These are phyloP conservation scores for Daldinia concentrica DNA, from an alignment of 495 filamentous ascomycete genomes.

Conservation along the genomic window DNA sequence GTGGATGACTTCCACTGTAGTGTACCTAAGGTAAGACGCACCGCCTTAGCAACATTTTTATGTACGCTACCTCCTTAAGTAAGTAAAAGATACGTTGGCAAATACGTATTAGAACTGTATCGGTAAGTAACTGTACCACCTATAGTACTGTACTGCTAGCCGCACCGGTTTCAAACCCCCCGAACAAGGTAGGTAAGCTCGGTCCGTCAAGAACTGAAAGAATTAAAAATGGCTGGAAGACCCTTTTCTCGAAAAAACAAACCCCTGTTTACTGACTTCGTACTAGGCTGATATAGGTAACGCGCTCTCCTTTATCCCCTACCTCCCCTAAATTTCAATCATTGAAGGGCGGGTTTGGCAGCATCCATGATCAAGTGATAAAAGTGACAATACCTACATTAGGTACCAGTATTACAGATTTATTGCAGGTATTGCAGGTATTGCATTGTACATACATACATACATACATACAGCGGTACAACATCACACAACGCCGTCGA, in stretches of 20 bases:
- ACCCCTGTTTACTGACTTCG: constrained; percentile 9
- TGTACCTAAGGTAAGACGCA: constrained; percentile 3
- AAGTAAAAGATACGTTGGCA: constrained; percentile 18
- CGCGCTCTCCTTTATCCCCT: constrained; percentile 45
- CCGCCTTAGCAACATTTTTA: constrained; percentile 8
- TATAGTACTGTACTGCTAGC: neutral
- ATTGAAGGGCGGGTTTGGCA: constrained; percentile 28
- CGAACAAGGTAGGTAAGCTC: constrained; percentile 34
- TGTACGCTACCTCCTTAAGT: too few relatives aligned
- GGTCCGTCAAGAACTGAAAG: constrained; percentile 21
- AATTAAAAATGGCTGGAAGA: constrained; percentile 39
- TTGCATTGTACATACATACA: constrained; percentile 33
- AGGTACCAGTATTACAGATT: neutral
- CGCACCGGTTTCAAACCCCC: constrained; percentile 16
- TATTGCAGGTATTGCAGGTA: constrained; percentile 13
- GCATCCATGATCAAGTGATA: constrained; percentile 21
- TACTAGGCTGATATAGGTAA: constrained; percentile 40
- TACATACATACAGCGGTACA: constrained; percentile 34
- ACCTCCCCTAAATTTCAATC: constrained; percentile 37
- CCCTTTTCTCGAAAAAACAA: constrained; percentile 20
- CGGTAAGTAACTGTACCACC: too few relatives aligned
- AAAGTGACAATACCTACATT: constrained; percentile 13
- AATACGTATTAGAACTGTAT: neutral
- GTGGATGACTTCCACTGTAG: constrained; percentile 16
- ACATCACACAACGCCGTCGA: constrained; percentile 39